Base-by-base conservation (phyloP, 2,329 filamentous ascomycete species). In the Beauveria varroae region DNA sequence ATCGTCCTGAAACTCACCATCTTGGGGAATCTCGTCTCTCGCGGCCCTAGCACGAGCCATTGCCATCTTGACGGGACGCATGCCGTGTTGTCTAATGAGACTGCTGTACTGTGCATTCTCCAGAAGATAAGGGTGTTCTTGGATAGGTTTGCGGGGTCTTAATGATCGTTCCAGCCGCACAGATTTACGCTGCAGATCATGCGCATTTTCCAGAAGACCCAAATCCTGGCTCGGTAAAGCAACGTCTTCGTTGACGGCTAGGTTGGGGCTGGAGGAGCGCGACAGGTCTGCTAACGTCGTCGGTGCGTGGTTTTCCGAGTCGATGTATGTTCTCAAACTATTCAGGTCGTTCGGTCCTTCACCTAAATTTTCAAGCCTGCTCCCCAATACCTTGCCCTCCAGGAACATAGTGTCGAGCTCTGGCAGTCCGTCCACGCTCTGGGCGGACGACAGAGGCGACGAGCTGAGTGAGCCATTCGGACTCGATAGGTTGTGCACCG, bases 141-240 rank as follows among this genome's bases (percentile, higher is more conserved):
- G 83, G 7, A 86, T 86, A 1, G 82, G 82, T 63, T 85, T 86
- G 22, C 83, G 78, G 1, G 82, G 81, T 7, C 83, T 77, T n/a
- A 86, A 71, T 4, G 79, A 83, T 40, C 82, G 77, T 63, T 78
- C 75, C 51, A 75, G 71, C 14, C 71, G 73, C 30, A 74, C 63
- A 16, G 69, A 67, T 6, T 70, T 67, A 14, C 66, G 63, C 59
- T 70, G 70, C 44, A 57, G 22, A 16, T 49, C 44, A 16, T 57
- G 28, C 3, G 24, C 18, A 30, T 30, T 51, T 20, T 43, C 18
- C 10, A 61, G 22, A n/a, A 49, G 26, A 41, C 60, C 59, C 28
- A 60, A 24, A 47, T 63, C 60, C 44, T 55, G 63, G 56, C 58
- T 63, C 7, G 59, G 49, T 40, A 51, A 55, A 30, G 30, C 28